A percentile compares a stretch with the other conserved stretches of the same genome.
These are phyloP conservation scores for Teunomyces gatunensis DNA, from an alignment of 805 yeast genomes.

Conservation along the genomic window DNA sequence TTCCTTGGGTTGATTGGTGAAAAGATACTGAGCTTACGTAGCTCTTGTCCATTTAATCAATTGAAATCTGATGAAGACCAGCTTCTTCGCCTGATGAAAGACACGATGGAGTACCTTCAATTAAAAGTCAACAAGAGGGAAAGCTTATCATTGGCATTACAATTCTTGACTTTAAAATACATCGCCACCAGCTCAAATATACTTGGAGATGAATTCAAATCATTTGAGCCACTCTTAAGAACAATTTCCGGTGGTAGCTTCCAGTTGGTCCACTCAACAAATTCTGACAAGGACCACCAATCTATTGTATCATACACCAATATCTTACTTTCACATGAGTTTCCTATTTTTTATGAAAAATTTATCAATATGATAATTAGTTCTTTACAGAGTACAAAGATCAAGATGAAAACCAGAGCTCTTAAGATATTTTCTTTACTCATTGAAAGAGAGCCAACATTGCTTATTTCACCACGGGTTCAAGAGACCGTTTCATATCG, in stretches of 20 bases:
- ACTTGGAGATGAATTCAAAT: neutral
- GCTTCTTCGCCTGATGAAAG: conserved; percentile 8
- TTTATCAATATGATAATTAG: conserved; percentile 49
- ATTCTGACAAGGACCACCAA: conserved; percentile 9
- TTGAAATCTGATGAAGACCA: conserved; percentile 6
- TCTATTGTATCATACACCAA: conserved; percentile 17
- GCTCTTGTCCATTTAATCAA: conserved; percentile 9
- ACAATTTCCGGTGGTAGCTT: neutral
- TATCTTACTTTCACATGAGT: conserved; percentile 26
- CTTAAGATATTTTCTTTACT: conserved; percentile 59
- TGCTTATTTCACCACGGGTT: conserved; percentile 50
- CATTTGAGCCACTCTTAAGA: neutral
- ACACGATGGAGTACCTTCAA: conserved; percentile 14
- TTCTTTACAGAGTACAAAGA: conserved; percentile 27
- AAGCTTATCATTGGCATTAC: conserved; percentile 8
- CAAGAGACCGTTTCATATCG: conserved; percentile 50
- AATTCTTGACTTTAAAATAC: conserved; percentile 15
- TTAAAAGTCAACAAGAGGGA: conserved; percentile 10
- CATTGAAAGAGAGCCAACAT: conserved; percentile 48
- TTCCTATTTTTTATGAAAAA: conserved; percentile 46
- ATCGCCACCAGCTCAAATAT: neutral
- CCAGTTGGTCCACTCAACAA: neutral
- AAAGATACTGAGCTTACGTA: conserved; percentile 38
- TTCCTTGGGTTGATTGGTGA: conserved; percentile 61
- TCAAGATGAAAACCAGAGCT: conserved; percentile 49